These are phyloP conservation scores for Agrocybe chaxingu DNA, from an alignment of 768 basidiomycete genomes.

Conservation along the genomic window DNA sequence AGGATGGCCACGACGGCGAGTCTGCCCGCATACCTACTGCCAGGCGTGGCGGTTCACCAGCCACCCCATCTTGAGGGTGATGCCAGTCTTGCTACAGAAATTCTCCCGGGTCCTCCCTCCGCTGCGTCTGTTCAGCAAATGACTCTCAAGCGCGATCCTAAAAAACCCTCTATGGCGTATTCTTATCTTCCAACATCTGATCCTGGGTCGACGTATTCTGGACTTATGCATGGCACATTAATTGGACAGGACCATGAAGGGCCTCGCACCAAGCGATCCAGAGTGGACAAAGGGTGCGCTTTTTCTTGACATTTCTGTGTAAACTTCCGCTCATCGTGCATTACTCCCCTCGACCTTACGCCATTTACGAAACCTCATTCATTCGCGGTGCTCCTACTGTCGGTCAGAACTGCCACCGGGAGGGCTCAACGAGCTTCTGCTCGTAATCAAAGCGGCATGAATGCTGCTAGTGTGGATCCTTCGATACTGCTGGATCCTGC, in stretches of 20 bases:
- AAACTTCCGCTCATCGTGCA: slow-evolving; percentile 7
- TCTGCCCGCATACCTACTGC: slow-evolving; percentile 69
- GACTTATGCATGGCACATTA: slow-evolving; percentile 64
- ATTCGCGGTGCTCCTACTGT: slow-evolving; percentile 18
- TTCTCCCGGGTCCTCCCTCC: slow-evolving; percentile 85
- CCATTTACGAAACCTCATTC: slow-evolving; percentile 13
- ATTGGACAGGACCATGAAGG: slow-evolving; percentile 64
- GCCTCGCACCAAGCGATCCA: slow-evolving; percentile 67
- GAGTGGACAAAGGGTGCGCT: slow-evolving; percentile 70
- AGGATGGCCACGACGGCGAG: slow-evolving; percentile 73
- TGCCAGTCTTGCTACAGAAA: slow-evolving; percentile 80
- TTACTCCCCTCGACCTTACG: slow-evolving; percentile 12
- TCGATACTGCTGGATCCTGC: slow-evolving; percentile 31
- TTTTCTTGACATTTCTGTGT: slow-evolving; percentile 18
- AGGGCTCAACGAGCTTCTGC: slow-evolving; percentile 74
- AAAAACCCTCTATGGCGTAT: slow-evolving; percentile 63
- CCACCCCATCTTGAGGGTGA: slow-evolving; percentile 83
- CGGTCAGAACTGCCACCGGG: slow-evolving; percentile 51
- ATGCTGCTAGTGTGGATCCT: slow-evolving; percentile 35
- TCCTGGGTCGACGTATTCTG: slow-evolving; percentile 87
- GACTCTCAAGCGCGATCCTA: slow-evolving; percentile 75
- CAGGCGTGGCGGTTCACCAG: slow-evolving; percentile 70
- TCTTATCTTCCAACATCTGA: slow-evolving; percentile 84
- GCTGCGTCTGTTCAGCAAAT: slow-evolving; percentile 67
- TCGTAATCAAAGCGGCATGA: slow-evolving; percentile 54